Evolutionary conservation across 768 basidiomycete species (phyloP).

Genomic region (Tubosaeta brunneosetosa): DNA sequence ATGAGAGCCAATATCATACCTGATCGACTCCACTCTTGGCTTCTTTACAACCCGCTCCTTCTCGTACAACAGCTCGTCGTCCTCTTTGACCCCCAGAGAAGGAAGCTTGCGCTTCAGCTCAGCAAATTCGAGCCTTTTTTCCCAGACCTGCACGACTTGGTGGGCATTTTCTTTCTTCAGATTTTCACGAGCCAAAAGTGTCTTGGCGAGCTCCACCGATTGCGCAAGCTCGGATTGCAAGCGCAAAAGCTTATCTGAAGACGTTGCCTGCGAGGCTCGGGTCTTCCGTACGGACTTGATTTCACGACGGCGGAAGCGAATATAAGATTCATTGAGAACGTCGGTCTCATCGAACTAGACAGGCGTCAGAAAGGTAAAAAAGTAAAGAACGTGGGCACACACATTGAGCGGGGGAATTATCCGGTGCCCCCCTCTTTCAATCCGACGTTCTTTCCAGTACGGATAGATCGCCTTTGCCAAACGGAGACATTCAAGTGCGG

Average conservation of each 20-base stretch:
- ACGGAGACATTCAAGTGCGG: constrained; percentile 56
- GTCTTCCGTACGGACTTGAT: constrained; percentile 94
- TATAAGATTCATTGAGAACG: constrained; percentile 77
- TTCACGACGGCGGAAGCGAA: constrained; percentile 95
- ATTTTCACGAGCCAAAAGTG: constrained; percentile 58
- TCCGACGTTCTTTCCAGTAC: constrained; percentile 84
- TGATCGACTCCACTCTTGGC: constrained; percentile 35
- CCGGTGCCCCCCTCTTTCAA: constrained; percentile 73
- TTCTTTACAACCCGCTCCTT: constrained; percentile 64
- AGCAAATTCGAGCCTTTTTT: constrained; percentile 65
- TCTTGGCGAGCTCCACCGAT: constrained; percentile 1
- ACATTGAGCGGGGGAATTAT: constrained; percentile 90
- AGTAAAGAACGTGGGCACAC: constrained; percentile 23
- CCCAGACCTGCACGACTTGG: constrained; percentile 67
- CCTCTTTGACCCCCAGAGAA: constrained; percentile 52
- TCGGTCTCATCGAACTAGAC: constrained; percentile 54
- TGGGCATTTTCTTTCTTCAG: constrained; percentile 62
- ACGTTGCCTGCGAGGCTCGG: constrained; percentile 82
- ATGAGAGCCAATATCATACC: constrained; percentile 1
- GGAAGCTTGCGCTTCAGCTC: constrained; percentile 79
- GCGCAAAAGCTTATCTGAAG: constrained; percentile 82
- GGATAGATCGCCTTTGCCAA: constrained; percentile 75
- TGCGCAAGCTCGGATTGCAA: constrained; percentile 3
- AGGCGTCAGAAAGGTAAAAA: constrained; percentile 1
- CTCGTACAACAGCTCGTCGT: constrained; percentile 71